Conservation (phyloP, 176 grass and related monocot species). For the Aegilops sharonensis region DNA sequence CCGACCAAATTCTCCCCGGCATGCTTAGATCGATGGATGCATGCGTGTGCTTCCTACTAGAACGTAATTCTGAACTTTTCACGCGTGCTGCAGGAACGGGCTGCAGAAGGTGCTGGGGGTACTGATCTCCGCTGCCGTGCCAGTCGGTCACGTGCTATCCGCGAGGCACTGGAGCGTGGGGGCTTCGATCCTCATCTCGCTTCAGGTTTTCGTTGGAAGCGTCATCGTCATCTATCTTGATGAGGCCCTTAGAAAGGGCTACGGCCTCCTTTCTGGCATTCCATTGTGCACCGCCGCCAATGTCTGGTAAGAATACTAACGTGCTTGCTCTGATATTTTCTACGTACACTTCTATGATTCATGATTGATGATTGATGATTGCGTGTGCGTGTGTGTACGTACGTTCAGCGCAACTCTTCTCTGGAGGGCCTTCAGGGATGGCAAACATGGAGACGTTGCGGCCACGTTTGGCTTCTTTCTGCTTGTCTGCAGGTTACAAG, state of each 20-base stretch:
- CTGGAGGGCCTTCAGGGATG: background rate
- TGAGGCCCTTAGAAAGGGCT: background rate
- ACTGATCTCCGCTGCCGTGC: background rate
- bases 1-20: too few relatives aligned
- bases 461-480: background rate
- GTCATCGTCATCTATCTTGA: background rate
- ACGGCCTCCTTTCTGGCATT: background rate
- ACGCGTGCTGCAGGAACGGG: background rate
- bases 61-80: background rate
- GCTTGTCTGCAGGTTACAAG: background rate
- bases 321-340: too few relatives aligned
- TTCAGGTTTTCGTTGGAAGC: background rate
- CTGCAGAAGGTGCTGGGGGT: background rate
- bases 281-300: background rate
- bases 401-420: background rate
- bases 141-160: background rate
- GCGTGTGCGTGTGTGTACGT: background rate
- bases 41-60: too few relatives aligned
- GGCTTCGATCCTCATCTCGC: background rate
- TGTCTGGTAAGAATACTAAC: background rate
- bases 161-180: background rate
- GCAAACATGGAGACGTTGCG: background rate
- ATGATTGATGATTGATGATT: too few relatives aligned
- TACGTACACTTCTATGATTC: too few relatives aligned
- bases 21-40: too few relatives aligned